Percentiles rank a stretch among this genome's conserved stretches.
Evolutionary conservation across 2,329 filamentous ascomycete species (phyloP).

Genomic region (Daldinia sp.): DNA sequence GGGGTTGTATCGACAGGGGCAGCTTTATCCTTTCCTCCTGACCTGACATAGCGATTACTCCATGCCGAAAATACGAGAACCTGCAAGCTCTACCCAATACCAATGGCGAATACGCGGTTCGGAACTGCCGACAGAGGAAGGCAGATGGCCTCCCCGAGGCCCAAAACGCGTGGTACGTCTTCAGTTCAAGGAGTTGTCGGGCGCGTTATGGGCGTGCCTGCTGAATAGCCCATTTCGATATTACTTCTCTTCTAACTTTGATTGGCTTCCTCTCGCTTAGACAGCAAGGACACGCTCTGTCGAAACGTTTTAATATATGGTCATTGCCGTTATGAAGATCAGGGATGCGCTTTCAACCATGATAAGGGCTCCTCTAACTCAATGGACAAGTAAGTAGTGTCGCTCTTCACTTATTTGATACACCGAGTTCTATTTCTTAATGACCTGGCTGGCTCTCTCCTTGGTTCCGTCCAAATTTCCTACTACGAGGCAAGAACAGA

Average conservation of each 20-base stretch:
- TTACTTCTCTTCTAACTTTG: slow-evolving; percentile 40
- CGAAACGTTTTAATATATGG: slow-evolving; percentile 95
- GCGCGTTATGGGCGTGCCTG: slow-evolving; percentile 8
- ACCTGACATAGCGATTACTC: slow-evolving; percentile 38
- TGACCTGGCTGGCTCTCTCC: slow-evolving; percentile 32
- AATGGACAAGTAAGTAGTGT: slow-evolving; percentile 49
- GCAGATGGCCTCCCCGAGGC: slow-evolving; percentile 54
- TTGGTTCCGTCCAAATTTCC: slow-evolving; percentile 16
- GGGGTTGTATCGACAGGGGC: slow-evolving; percentile 45
- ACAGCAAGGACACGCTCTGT: slow-evolving; percentile 90
- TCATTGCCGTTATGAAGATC: slow-evolving; percentile 91
- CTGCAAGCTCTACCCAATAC: slow-evolving; percentile 26
- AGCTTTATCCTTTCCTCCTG: slow-evolving; percentile 41
- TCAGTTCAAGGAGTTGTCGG: slow-evolving; percentile 5
- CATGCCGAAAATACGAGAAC: slow-evolving; percentile 43
- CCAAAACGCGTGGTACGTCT: slow-evolving; percentile 54
- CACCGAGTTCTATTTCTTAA: background rate
- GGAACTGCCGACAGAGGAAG: slow-evolving; percentile 51
- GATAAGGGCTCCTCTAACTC: slow-evolving; percentile 67
- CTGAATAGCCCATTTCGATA: slow-evolving; percentile 1
- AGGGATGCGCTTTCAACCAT: slow-evolving; percentile 92
- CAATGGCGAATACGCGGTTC: slow-evolving; percentile 52
- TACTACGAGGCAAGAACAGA: slow-evolving; percentile 10
- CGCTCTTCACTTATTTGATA: slow-evolving; percentile 14
- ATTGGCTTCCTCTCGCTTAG: slow-evolving; percentile 55